Conservation (phyloP, 495 filamentous ascomycete genomes). For the Penicillium pulvis region DNA sequence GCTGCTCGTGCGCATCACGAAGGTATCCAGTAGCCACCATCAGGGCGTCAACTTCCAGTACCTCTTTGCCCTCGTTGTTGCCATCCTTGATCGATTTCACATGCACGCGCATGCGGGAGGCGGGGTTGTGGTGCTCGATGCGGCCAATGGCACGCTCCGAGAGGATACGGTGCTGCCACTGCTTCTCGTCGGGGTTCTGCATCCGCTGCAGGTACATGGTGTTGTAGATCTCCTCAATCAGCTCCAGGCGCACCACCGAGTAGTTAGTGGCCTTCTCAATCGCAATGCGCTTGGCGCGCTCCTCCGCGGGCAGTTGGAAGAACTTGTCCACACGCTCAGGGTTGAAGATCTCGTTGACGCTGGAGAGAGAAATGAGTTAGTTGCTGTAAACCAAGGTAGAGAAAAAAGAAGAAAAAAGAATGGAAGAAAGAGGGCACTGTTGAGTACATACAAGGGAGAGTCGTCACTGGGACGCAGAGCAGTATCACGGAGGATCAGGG, state of each 20-base stretch:
- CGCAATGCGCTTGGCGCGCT: conserved; percentile 62
- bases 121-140: conserved; percentile 52
- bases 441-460: conserved; percentile 80
- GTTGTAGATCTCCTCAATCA: conserved; percentile 86
- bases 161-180: conserved; percentile 82
- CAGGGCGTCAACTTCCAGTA: conserved; percentile 73
- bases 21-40: conserved; percentile 88
- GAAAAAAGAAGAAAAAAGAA: neutral
- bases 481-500: conserved; percentile 73
- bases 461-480: conserved; percentile 91
- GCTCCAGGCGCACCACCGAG: conserved; percentile 81
- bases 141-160: conserved; percentile 62
- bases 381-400: neutral
- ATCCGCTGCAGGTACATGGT: conserved; percentile 82
- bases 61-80: conserved; percentile 48
- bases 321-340: conserved; percentile 76
- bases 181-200: conserved; percentile 63
- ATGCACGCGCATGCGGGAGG: conserved; percentile 45
- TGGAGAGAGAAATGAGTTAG: conserved; percentile 38
- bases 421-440: neutral
- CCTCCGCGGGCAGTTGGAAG: conserved; percentile 61
- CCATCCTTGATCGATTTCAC: conserved; percentile 32
- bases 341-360: conserved; percentile 96
- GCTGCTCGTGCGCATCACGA: conserved; percentile 74
- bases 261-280: conserved; percentile 86